These are phyloP conservation scores for Alternaria ventricosa DNA, from an alignment of 2,329 filamentous ascomycete species.

Conservation along the genomic window DNA sequence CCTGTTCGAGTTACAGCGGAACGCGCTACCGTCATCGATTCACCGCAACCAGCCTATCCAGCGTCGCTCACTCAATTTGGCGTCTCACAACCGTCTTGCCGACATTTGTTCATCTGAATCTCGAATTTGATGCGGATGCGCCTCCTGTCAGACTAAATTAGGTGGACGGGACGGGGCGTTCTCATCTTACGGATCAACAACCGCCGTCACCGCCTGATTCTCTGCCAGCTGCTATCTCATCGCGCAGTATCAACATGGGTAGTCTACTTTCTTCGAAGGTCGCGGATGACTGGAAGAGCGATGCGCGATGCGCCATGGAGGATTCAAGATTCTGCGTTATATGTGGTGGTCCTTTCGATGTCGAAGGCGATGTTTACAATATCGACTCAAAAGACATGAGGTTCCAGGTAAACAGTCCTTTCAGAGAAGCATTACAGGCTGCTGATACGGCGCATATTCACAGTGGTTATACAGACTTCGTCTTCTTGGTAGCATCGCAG, in stretches of 20 bases:
- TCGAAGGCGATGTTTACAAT: constrained; percentile 29
- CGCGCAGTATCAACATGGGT: constrained; percentile 16
- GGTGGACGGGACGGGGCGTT: neutral
- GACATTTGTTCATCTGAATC: neutral
- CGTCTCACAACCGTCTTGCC: neutral
- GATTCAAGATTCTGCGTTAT: constrained; percentile 32
- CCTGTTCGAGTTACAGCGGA: neutral
- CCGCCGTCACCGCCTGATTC: neutral
- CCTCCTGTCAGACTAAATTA: neutral
- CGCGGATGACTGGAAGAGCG: constrained; percentile 19
- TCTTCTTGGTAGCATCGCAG: constrained; percentile 21
- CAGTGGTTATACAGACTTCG: constrained; percentile 36
- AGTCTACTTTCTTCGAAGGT: constrained; percentile 17
- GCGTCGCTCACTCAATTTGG: neutral
- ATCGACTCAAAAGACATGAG: constrained; percentile 23
- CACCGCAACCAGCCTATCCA: neutral
- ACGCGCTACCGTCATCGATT: constrained; percentile 15
- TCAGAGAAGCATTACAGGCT: neutral
- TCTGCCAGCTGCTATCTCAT: neutral
- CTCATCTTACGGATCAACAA: neutral
- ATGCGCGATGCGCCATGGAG: constrained; percentile 30
- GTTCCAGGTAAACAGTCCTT: constrained; percentile 22
- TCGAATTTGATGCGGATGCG: neutral
- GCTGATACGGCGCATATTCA: neutral
- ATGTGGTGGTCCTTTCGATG: constrained; percentile 35